These are phyloP conservation scores for Lomentospora prolificans DNA, from an alignment of 2,329 filamentous ascomycete species.

Conservation along the genomic window DNA sequence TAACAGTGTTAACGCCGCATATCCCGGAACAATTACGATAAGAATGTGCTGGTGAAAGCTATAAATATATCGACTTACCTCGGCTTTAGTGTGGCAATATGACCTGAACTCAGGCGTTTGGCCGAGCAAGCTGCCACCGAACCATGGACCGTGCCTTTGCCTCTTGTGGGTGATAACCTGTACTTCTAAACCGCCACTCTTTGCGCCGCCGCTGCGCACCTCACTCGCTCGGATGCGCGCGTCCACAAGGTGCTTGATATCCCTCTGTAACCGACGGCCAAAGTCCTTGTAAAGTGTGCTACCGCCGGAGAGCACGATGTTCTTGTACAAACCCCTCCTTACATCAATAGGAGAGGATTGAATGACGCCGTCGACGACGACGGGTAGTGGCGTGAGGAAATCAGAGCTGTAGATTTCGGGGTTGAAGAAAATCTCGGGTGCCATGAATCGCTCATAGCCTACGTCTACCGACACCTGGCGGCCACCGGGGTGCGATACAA, in stretches of 20 bases:
- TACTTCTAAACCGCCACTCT: slow-evolving; percentile 88
- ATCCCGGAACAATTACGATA: no score
- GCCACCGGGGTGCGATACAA: slow-evolving; percentile 76
- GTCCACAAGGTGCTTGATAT: slow-evolving; percentile 94
- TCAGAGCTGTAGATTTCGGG: slow-evolving; percentile 99
- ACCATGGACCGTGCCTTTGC: slow-evolving; percentile 96
- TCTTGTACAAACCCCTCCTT: slow-evolving; percentile 95
- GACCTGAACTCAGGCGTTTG: slow-evolving; percentile 98
- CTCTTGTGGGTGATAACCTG: slow-evolving; percentile 97
- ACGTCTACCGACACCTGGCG: slow-evolving; percentile 80
- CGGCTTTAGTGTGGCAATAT: slow-evolving; percentile 91
- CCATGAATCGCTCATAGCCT: slow-evolving; percentile 94
- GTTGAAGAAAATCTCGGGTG: slow-evolving; percentile 99
- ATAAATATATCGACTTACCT: slow-evolving; percentile 33
- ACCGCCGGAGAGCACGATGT: slow-evolving; percentile 94
- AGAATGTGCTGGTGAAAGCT: no score
- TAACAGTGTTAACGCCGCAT: neutral
- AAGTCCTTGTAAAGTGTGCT: slow-evolving; percentile 99
- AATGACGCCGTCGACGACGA: slow-evolving; percentile 91
- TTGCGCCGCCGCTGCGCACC: slow-evolving; percentile 80
- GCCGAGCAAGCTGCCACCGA: slow-evolving; percentile 89
- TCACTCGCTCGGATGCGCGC: slow-evolving; percentile 88
- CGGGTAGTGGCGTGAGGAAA: slow-evolving; percentile 89
- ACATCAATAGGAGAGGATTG: slow-evolving; percentile 98
- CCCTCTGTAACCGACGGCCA: slow-evolving; percentile 86